Base-by-base conservation (phyloP, 257 asterid genomes). In the Solanum virginianum region DNA sequence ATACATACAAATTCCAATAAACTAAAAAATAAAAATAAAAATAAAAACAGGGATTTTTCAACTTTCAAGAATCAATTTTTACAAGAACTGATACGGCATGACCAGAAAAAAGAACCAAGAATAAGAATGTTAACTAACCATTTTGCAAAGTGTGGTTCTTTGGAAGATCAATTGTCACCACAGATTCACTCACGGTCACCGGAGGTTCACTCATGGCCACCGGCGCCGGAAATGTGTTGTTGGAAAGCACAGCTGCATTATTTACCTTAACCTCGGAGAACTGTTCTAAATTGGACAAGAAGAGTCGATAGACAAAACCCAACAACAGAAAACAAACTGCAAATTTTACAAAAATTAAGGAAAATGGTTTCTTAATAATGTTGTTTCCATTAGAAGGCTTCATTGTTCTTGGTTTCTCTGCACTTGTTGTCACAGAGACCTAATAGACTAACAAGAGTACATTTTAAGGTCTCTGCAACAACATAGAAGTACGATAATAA, bases 281-380 rank as follows among this genome's bases (percentile, higher is more conserved):
- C 81, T 82, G 92, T 32, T 88, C 80, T 57, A 85, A 91, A 81
- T 82, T 92, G 16, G 95, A 92, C 66, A 92, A 91, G 56, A 88
- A 84, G 32, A 94, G 83, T 16, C 93, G 91, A 74, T 91, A 93
- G 17, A 92, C 91, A 62, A 95, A 69, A 14, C 94, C 94, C 80
- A 94, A 45, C 15, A 94, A 41, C 79, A 95, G 86, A 75, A 93
- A 86, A 85, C 92, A 92, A 65, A 90, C 90, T 7, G 80, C 91
- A 20, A 94, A 88, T 81, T 89, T 94, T 9, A 91, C 91, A 55
- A 92, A 36, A 29, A 84, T 20, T 36, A 86, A 86, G 3, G 95
- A 91, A 83, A 86, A 89, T 10, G 83, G 80, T 59, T 83, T 91
- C 82, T 84, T 87, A 16, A 54, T 77, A 43, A 89, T 36, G 80